Evolutionary conservation across 768 basidiomycete species (phyloP).

Genomic region (Phylloporus rhodoxanthus): DNA sequence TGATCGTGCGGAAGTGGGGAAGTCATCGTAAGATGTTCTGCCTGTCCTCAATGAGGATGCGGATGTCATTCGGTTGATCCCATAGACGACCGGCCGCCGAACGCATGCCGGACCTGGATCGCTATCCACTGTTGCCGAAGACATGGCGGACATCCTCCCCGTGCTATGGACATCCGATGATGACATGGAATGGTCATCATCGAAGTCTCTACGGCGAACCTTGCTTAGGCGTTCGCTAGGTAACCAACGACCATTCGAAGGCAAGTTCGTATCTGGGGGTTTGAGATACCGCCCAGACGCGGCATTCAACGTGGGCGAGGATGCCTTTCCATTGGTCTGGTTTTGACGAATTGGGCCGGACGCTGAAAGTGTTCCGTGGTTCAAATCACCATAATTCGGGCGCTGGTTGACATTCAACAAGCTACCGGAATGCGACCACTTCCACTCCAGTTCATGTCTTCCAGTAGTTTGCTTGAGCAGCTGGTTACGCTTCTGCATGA

Average conservation of each 20-base stretch:
- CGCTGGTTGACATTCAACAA: constrained; percentile 37
- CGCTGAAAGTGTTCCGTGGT: constrained; percentile 49
- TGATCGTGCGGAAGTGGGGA: constrained; percentile 64
- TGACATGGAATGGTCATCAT: constrained; percentile 90
- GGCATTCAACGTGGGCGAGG: constrained; percentile 51
- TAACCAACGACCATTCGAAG: constrained; percentile 42
- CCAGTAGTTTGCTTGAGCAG: constrained; percentile 54
- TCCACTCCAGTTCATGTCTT: constrained; percentile 61
- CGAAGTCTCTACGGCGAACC: constrained; percentile 75
- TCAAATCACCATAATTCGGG: constrained; percentile 24
- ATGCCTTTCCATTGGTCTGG: constrained; percentile 36
- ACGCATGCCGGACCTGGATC: constrained; percentile 74
- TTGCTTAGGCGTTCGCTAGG: constrained; percentile 61
- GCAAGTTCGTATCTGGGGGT: constrained; percentile 31
- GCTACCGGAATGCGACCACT: constrained; percentile 37
- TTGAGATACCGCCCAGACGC: constrained; percentile 54
- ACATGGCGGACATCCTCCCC: constrained; percentile 69
- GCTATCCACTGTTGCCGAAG: constrained; percentile 79
- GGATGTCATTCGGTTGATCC: constrained; percentile 70
- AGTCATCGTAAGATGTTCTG: constrained; percentile 64
- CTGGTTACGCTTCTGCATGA: constrained; percentile 84
- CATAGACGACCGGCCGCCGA: constrained; percentile 57
- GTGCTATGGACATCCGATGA: constrained; percentile 79
- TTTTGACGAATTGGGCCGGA: constrained; percentile 62
- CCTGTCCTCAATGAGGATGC: constrained; percentile 60